Evolutionary conservation across 176 grass and related monocot species (phyloP).

Genomic region (Lolium rigidum): DNA sequence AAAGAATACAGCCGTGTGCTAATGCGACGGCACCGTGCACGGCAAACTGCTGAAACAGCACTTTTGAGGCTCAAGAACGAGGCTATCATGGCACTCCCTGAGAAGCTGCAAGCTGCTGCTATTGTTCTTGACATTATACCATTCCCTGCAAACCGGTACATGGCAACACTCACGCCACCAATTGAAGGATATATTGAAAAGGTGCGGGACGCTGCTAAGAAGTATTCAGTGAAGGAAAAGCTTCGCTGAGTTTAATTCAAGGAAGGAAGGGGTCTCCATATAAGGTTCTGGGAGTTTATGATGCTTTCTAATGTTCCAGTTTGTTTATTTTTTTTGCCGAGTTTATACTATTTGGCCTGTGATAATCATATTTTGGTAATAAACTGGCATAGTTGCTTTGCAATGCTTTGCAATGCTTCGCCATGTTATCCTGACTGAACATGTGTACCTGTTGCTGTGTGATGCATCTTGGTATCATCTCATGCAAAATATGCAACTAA

Average conservation of each 20-base stretch:
- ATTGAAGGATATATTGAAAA: conserved; percentile 32
- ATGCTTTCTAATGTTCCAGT: neutral
- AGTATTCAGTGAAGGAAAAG: conserved; percentile 24
- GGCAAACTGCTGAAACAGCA: neutral
- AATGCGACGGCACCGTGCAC: neutral
- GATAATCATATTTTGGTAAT: neutral
- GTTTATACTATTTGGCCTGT: neutral
- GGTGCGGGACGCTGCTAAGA: conserved; percentile 31
- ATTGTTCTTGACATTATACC: conserved; percentile 17
- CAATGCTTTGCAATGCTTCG: conserved; percentile 14
- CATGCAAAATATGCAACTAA: neutral
- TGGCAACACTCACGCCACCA: conserved; percentile 25
- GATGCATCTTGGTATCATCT: conserved; percentile 19
- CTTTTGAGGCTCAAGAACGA: neutral
- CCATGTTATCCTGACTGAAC: conserved; percentile 24
- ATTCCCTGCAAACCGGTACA: conserved; percentile 17
- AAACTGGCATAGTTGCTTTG: neutral
- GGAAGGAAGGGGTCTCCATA: neutral
- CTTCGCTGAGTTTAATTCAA: conserved; percentile 12
- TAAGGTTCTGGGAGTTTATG: neutral
- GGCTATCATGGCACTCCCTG: conserved; percentile 4
- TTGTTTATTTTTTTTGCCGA: neutral
- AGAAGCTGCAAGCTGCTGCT: conserved; percentile 20
- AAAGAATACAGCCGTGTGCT: conserved; percentile 24
- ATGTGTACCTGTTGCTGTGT: neutral